These are phyloP conservation scores for Acacia melanoxylon DNA, from an alignment of 306 rosid genomes.

Conservation along the genomic window DNA sequence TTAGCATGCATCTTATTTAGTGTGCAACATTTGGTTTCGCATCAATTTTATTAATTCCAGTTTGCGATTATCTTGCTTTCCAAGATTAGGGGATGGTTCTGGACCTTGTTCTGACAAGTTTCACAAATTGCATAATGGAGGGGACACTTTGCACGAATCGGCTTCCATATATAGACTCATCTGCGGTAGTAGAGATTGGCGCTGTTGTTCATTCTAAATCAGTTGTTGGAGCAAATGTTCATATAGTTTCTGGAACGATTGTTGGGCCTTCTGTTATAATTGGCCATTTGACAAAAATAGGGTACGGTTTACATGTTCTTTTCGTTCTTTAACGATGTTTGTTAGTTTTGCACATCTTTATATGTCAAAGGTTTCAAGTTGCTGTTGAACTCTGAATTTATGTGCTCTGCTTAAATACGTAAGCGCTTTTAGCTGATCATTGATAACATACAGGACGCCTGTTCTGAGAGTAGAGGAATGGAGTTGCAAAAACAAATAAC, in stretches of 20 bases:
- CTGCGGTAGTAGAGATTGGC: slow-evolving; percentile 70
- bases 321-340: background rate
- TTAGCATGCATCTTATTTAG: background rate
- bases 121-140: slow-evolving; percentile 76
- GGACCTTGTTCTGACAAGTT: slow-evolving; percentile 37
- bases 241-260: slow-evolving; percentile 77
- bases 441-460: background rate
- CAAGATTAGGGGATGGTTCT: slow-evolving; percentile 47
- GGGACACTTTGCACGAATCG: slow-evolving; percentile 72
- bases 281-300: slow-evolving; percentile 65
- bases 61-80: slow-evolving; percentile 38
- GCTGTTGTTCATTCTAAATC: slow-evolving; percentile 76
- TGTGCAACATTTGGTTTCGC: background rate
- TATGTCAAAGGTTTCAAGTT: background rate
- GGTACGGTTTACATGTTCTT: slow-evolving; percentile 39
- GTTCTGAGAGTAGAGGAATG: background rate
- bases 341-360: background rate
- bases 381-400: background rate
- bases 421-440: background rate
- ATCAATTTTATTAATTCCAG: slow-evolving; percentile 6
- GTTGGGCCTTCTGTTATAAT: slow-evolving; percentile 73
- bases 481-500: background rate
- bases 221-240: slow-evolving; percentile 56
- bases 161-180: slow-evolving; percentile 64
- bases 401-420: background rate